phyloP scores from a whole-genome alignment of 176 grass and related monocot genomes.

The Pharus latifolius region DNA sequence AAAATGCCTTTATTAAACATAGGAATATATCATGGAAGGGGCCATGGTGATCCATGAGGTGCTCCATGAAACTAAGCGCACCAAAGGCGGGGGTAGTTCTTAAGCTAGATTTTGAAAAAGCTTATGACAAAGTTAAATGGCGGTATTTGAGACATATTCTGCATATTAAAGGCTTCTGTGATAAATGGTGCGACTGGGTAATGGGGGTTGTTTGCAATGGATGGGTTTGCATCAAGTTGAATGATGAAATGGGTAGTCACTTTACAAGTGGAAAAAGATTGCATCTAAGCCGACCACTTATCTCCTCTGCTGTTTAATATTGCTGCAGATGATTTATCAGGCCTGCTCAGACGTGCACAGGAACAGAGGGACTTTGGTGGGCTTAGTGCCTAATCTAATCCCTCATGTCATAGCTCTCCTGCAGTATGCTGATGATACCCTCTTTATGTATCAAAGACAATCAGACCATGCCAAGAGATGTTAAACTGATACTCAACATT shows the following conservation, averaged over 20 bases:
- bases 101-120: neutral
- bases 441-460: no score
- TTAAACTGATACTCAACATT: no score
- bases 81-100: neutral
- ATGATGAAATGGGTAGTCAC: neutral
- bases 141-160: accelerated
- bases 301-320: neutral
- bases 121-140: neutral
- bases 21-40: neutral
- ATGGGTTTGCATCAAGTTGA: neutral
- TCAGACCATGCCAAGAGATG: no score
- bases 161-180: accelerated
- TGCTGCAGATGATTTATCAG: neutral
- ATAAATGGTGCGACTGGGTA: neutral
- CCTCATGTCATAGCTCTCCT: neutral
- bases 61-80: no score
- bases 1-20: neutral
- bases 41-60: neutral
- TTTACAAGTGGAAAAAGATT: neutral
- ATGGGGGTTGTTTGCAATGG: neutral
- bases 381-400: neutral
- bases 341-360: no score
- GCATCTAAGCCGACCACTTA: neutral
- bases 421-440: neutral
- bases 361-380: no score